Percentiles rank a stretch among this genome's conserved stretches.
Evolutionary conservation across 495 filamentous ascomycete species (phyloP).

Genomic region (Astrothelium subdiscretum): DNA sequence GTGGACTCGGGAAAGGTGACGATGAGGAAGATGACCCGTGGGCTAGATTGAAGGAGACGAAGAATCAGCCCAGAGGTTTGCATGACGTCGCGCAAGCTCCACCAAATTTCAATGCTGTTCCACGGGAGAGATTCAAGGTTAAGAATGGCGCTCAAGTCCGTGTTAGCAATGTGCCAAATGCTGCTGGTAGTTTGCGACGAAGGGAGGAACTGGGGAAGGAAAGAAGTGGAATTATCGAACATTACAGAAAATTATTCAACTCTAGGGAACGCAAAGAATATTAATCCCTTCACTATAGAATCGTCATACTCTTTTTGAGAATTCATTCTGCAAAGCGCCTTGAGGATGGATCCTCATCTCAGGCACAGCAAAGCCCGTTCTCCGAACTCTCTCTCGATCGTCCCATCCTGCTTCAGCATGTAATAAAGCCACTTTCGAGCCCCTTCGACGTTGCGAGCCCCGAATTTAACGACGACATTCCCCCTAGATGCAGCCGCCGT

Average conservation of each 20-base stretch:
- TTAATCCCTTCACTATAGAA: not conserved
- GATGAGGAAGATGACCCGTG: constrained; percentile 67
- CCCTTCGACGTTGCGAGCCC: constrained; percentile 48
- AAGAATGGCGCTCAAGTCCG: constrained; percentile 55
- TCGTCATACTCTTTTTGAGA: not conserved
- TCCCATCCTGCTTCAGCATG: constrained; percentile 47
- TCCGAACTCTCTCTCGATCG: constrained; percentile 47
- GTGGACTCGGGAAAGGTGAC: constrained; percentile 25
- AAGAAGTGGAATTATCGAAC: constrained; percentile 65
- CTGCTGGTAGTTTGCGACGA: constrained; percentile 65
- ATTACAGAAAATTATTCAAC: constrained; percentile 44
- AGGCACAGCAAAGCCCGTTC: constrained; percentile 52
- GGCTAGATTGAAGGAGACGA: constrained; percentile 52
- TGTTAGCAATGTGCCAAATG: constrained; percentile 61
- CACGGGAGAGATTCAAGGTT: constrained; percentile 59
- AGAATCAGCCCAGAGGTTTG: constrained; percentile 41
- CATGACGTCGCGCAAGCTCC: constrained; percentile 76
- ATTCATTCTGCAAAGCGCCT: not conserved
- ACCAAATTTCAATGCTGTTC: constrained; percentile 54
- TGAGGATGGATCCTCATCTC: constrained; percentile 2
- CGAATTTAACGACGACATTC: constrained; percentile 83
- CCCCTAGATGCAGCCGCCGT: constrained; percentile 74
- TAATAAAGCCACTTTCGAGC: constrained; percentile 48
- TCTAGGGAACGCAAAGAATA: not conserved
- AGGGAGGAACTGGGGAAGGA: constrained; percentile 71